Evolutionary conservation across 768 basidiomycete species (phyloP).

Genomic region (Leccinellum rugosiceps): DNA sequence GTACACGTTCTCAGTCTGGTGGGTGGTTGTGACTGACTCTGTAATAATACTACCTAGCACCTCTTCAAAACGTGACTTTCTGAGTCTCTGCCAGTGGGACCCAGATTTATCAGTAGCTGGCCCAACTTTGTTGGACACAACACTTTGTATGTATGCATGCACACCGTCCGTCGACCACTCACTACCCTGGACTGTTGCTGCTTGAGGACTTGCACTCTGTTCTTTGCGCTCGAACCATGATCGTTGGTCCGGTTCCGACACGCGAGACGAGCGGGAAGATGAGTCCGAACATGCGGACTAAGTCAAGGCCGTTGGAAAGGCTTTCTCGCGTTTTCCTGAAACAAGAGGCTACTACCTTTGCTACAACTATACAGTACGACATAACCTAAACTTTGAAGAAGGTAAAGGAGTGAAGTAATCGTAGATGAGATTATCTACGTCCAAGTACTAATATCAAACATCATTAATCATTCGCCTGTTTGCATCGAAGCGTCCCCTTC

Average conservation of each 20-base stretch:
- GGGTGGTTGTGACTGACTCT: too few relatives aligned
- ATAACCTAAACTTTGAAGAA: not conserved
- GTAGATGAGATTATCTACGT: not conserved
- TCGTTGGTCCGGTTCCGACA: not conserved
- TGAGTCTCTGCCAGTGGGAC: too few relatives aligned
- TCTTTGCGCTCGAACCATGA: not conserved
- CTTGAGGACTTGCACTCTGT: not conserved
- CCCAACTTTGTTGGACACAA: not conserved
- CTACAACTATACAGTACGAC: not conserved
- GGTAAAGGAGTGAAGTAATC: not conserved
- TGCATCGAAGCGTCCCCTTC: constrained; percentile 7
- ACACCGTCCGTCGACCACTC: too few relatives aligned
- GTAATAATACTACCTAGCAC: too few relatives aligned
- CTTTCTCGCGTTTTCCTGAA: not conserved
- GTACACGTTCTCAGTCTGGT: too few relatives aligned
- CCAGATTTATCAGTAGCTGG: too few relatives aligned
- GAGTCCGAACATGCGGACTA: not conserved
- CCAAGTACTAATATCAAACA: not conserved
- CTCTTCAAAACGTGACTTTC: too few relatives aligned
- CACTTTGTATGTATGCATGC: not conserved
- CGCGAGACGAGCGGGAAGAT: not conserved
- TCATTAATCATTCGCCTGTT: not conserved
- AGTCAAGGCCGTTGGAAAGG: not conserved
- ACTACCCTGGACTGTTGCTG: not conserved
- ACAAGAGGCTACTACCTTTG: not conserved